A percentile compares a stretch with the other conserved stretches of the same genome.
phyloP scores from a whole-genome alignment of 495 filamentous ascomycete genomes.

The Penicillium roqueforti region DNA sequence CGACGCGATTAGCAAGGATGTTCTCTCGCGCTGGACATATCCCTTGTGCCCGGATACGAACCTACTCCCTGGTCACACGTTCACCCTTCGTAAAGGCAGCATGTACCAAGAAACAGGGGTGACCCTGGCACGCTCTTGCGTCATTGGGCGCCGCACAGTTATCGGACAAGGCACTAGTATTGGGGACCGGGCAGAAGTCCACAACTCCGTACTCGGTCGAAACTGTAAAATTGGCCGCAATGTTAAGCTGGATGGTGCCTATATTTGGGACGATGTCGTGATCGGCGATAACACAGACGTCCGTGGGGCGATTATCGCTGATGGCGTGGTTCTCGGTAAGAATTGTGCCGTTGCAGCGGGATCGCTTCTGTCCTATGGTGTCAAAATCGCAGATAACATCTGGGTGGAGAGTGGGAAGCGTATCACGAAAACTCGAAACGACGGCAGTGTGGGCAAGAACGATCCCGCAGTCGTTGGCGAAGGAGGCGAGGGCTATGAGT shows the following conservation, averaged over 20 bases:
- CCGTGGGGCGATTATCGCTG: slow-evolving; percentile 70
- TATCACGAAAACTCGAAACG: slow-evolving; percentile 52
- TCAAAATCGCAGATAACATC: slow-evolving; percentile 61
- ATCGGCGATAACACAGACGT: slow-evolving; percentile 72
- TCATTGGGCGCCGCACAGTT: slow-evolving; percentile 60
- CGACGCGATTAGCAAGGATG: slow-evolving; percentile 82
- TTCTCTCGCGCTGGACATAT: slow-evolving; percentile 86
- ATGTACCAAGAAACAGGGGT: slow-evolving; percentile 70
- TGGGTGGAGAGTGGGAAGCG: slow-evolving; percentile 47
- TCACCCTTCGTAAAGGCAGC: slow-evolving; percentile 59
- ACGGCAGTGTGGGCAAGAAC: slow-evolving; percentile 41
- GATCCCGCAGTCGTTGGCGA: slow-evolving; percentile 48
- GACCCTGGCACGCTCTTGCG: slow-evolving; percentile 65
- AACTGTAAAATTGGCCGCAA: slow-evolving; percentile 81
- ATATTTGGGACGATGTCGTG: slow-evolving; percentile 82
- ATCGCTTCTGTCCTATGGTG: slow-evolving; percentile 74
- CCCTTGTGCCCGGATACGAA: slow-evolving; percentile 93
- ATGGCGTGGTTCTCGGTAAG: slow-evolving; percentile 64
- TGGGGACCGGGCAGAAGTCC: slow-evolving; percentile 63
- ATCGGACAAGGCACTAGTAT: slow-evolving; percentile 74
- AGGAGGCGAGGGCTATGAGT: slow-evolving; percentile 46
- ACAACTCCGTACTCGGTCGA: slow-evolving; percentile 73
- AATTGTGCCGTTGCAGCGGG: slow-evolving; percentile 64
- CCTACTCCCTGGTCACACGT: slow-evolving; percentile 69
- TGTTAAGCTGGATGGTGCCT: slow-evolving; percentile 72